Conservation (phyloP, 169 alveolate species). For the Pseudocohnilembus persalinus region DNA sequence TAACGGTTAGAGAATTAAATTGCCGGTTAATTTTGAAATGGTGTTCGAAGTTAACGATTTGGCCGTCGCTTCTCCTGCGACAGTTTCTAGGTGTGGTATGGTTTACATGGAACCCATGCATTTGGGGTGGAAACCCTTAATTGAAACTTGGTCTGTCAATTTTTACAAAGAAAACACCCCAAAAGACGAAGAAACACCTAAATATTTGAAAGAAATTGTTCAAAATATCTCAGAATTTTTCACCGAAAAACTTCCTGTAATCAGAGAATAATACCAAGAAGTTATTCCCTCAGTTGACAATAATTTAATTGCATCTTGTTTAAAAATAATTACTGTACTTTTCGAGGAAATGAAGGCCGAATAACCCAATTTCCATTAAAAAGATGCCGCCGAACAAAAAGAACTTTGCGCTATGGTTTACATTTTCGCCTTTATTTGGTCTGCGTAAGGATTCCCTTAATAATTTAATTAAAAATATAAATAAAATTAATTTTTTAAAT, state of each 20-base stretch:
- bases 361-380: conserved; percentile 40
- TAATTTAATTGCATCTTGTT: conserved; percentile 78
- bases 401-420: conserved; percentile 53
- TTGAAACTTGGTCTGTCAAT: conserved; percentile 82
- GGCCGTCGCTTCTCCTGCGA: conserved; percentile 89
- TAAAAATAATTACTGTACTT: conserved; percentile 72
- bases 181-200: conserved; percentile 56
- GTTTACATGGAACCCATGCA: conserved; percentile 89
- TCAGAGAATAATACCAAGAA: conserved; percentile 86
- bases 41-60: conserved; percentile 88
- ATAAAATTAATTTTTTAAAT: neutral
- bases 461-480: conserved; percentile 31
- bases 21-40: conserved; percentile 87
- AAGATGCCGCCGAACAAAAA: conserved; percentile 73
- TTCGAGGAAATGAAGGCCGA: conserved; percentile 51
- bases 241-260: conserved; percentile 63
- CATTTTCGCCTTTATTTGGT: conserved; percentile 53
- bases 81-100: conserved; percentile 91
- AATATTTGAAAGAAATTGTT: conserved; percentile 67
- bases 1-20: conserved; percentile 81
- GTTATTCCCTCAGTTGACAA: conserved; percentile 73
- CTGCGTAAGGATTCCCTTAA: conserved; percentile 17
- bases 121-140: conserved; percentile 86
- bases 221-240: conserved; percentile 66
- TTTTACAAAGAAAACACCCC: conserved; percentile 56